phyloP scores from a whole-genome alignment of 768 basidiomycete species.

The Leucosporidium yakuticum region DNA sequence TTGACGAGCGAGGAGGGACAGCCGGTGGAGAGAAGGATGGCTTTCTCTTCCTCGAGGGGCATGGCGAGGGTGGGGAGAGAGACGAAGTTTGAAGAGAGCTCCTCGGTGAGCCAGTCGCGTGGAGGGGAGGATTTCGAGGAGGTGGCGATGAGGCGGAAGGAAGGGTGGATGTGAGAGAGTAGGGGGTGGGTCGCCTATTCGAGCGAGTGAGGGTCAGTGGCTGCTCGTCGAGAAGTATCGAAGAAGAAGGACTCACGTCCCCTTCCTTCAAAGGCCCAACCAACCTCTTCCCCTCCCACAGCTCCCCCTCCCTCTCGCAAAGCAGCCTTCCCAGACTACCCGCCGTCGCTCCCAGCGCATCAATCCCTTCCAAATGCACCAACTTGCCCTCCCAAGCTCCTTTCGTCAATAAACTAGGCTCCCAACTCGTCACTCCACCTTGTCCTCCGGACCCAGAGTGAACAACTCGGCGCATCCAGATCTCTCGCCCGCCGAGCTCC shows the following conservation, averaged over 20 bases:
- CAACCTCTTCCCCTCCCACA: slow-evolving; percentile 23
- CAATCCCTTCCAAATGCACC: slow-evolving; percentile 25
- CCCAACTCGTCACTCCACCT: slow-evolving; percentile 21
- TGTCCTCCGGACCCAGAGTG: background rate
- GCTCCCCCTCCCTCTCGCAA: slow-evolving; percentile 24
- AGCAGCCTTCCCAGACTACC: slow-evolving; percentile 14
- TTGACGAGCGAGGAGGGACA: slow-evolving; percentile 16
- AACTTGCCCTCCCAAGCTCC: slow-evolving; percentile 17
- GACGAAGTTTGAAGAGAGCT: slow-evolving; percentile 18
- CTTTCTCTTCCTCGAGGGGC: slow-evolving; percentile 13
- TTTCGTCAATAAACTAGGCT: slow-evolving; percentile 1
- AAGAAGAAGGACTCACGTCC: background rate
- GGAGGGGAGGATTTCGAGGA: slow-evolving; percentile 18
- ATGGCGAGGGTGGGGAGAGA: slow-evolving; percentile 22
- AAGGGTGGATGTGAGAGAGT: slow-evolving; percentile 16
- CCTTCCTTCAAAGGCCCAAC: background rate
- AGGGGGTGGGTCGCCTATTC: background rate
- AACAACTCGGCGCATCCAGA: slow-evolving; percentile 27
- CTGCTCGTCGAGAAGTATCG: too few species aligned
- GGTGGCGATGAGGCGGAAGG: slow-evolving; percentile 28
- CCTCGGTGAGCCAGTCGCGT: slow-evolving; percentile 26
- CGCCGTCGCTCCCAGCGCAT: slow-evolving; percentile 23
- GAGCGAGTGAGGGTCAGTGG: background rate
- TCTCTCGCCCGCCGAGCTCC: slow-evolving; percentile 26
- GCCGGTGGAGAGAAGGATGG: slow-evolving; percentile 18